Percentiles rank a stretch among this genome's conserved stretches.
phyloP scores from a whole-genome alignment of 192 early-diverging fungal species.

The Coemansia sp. region DNA sequence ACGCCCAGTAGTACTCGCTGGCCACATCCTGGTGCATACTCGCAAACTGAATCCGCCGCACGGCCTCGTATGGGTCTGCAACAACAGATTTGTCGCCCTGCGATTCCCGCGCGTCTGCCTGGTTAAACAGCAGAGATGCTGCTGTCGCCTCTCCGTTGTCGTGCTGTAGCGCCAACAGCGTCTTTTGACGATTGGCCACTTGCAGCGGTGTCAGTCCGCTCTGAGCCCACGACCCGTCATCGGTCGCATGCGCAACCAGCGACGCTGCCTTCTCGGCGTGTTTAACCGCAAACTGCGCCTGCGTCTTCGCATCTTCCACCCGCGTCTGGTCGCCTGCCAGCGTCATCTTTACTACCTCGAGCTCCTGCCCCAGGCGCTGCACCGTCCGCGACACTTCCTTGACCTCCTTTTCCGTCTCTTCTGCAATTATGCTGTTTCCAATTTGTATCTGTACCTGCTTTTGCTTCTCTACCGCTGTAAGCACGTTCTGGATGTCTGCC shows the following conservation, averaged over 20 bases:
- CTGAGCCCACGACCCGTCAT: conserved; percentile 41
- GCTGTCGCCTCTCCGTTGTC: conserved; percentile 1
- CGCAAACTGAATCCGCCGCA: conserved; percentile 41
- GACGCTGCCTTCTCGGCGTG: conserved; percentile 44
- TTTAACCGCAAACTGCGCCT: conserved; percentile 39
- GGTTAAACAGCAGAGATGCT: conserved; percentile 10
- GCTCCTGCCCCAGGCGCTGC: conserved; percentile 28
- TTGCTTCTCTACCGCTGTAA: conserved; percentile 33
- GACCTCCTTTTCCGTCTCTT: conserved; percentile 34
- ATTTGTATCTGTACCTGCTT: conserved; percentile 52
- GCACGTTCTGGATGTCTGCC: conserved; percentile 21
- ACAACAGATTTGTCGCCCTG: background rate
- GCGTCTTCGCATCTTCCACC: conserved; percentile 30
- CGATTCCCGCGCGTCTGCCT: background rate
- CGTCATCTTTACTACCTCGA: conserved; percentile 40
- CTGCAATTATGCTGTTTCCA: conserved; percentile 32
- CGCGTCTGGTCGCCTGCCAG: conserved; percentile 24
- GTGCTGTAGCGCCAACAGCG: conserved; percentile 23
- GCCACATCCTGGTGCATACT: conserved; percentile 37
- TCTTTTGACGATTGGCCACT: conserved; percentile 33
- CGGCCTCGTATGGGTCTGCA: conserved; percentile 29
- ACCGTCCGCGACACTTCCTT: conserved; percentile 9
- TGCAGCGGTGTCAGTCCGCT: conserved; percentile 39
- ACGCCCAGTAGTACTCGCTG: conserved; percentile 50
- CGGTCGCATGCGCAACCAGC: conserved; percentile 37